Conservation (phyloP, 345 rosid genomes). For the Populus ilicifolia region DNA sequence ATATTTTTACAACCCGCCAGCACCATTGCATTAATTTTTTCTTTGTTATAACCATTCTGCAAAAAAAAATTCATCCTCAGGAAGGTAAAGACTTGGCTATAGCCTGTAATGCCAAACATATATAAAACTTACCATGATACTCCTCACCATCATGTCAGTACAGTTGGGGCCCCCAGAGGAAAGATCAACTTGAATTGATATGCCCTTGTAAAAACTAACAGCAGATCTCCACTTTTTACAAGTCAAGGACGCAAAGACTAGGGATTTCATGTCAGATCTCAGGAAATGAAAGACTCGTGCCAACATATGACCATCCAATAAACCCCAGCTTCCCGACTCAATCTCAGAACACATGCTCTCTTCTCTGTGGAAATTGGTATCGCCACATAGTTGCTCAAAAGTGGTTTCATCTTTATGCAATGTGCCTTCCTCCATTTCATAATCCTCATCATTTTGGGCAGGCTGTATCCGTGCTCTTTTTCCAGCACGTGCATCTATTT, state of each 20-base stretch:
- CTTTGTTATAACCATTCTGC: constrained; percentile 79
- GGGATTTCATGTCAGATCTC: constrained; percentile 74
- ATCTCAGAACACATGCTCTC: constrained; percentile 36
- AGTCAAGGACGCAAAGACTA: constrained; percentile 73
- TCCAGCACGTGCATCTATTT: constrained; percentile 53
- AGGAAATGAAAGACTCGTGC: constrained; percentile 83
- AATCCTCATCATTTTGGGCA: constrained; percentile 64
- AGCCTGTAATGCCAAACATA: background rate
- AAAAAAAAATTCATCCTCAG: constrained; percentile 25
- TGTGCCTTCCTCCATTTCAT: constrained; percentile 50
- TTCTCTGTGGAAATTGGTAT: constrained; percentile 46
- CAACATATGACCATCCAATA: constrained; percentile 67
- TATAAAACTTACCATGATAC: constrained; percentile 56
- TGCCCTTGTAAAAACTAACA: constrained; percentile 61
- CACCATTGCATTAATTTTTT: constrained; percentile 63
- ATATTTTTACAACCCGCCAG: constrained; percentile 77
- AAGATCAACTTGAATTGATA: constrained; percentile 72
- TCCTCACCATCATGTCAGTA: constrained; percentile 58
- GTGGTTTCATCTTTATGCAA: constrained; percentile 43
- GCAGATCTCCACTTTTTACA: constrained; percentile 94
- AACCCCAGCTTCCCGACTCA: constrained; percentile 61
- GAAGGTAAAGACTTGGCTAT: background rate
- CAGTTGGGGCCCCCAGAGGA: constrained; percentile 72
- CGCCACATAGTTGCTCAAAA: constrained; percentile 79
- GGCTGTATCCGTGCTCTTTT: constrained; percentile 72